A percentile compares a stretch with the other conserved stretches of the same genome.
Evolutionary conservation across 2,329 filamentous ascomycete genomes (phyloP).

Genomic region (Fragosphaeria purpurea): DNA sequence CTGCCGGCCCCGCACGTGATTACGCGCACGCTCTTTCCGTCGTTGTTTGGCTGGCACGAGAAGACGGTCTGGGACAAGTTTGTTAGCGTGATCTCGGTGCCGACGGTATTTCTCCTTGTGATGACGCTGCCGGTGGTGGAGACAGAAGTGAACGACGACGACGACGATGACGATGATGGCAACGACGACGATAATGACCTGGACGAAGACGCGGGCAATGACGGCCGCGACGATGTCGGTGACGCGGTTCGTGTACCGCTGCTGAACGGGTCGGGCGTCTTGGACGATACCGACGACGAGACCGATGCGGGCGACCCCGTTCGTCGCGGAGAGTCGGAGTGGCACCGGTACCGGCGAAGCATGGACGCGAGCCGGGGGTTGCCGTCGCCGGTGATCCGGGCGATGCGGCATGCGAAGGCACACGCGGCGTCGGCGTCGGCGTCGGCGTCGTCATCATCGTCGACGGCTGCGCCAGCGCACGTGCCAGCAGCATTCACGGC

Average conservation of each 20-base stretch:
- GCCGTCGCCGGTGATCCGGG: background rate
- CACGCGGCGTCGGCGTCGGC: slow-evolving; percentile 5
- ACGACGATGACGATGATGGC: slow-evolving; percentile 35
- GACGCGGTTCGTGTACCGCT: background rate
- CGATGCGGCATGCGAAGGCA: background rate
- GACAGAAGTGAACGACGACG: slow-evolving; percentile 46
- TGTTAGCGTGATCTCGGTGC: slow-evolving; percentile 72
- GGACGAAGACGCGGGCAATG: slow-evolving; percentile 17
- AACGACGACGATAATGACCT: slow-evolving; percentile 14
- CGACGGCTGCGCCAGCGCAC: background rate
- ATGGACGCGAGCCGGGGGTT: slow-evolving; percentile 17
- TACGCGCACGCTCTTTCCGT: slow-evolving; percentile 72
- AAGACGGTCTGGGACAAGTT: slow-evolving; percentile 81
- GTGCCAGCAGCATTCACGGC: background rate
- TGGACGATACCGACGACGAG: background rate
- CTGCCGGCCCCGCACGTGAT: slow-evolving; percentile 65
- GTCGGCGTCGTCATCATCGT: background rate
- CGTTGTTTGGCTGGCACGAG: slow-evolving; percentile 67
- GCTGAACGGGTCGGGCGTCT: background rate
- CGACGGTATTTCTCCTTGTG: slow-evolving; percentile 81
- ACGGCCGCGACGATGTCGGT: background rate
- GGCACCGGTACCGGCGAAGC: slow-evolving; percentile 47
- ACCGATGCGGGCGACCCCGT: slow-evolving; percentile 13
- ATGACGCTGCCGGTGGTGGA: slow-evolving; percentile 89
- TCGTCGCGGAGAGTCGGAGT: slow-evolving; percentile 39